Base-by-base conservation (phyloP, 2,329 filamentous ascomycete species). In the Teratosphaeria viscida region DNA sequence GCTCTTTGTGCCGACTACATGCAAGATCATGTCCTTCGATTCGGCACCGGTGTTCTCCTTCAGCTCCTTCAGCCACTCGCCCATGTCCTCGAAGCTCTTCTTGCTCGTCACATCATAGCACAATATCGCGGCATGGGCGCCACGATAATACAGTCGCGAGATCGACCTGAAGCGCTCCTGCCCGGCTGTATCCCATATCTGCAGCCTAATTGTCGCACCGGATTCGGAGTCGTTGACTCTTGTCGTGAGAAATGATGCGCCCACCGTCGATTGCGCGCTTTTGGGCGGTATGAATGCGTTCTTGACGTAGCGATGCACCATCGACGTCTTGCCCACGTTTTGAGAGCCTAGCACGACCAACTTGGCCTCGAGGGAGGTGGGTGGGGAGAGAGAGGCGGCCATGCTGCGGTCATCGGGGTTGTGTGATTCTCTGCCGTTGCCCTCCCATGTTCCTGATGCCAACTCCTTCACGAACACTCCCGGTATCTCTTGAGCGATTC, bases 151-250 rank as follows among this genome's bases (percentile, higher is more conserved):
- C 58, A 99, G 84, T 59, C 92, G 87, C 10, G 90, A 95, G 70
- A 99, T 97, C 63, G 88, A 92, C 67, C 92, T 85, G 74, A 97
- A 99, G 59, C 92, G 85, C 78, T 99, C 92, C 72, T 99, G 92
- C 62, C 92, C 92, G 60, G 92, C 90, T 37, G 92, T 96, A 72
- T 96, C 92, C 92, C 92, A 96, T 66, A 96, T 95, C 71, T 96
- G 92, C 43, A 96, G 80, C n/a, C 92, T 85, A 39, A 96, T 90
- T 27, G 89, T 81, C 1, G 90, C 94, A 68, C 92, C 89, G 26
- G 87, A 89, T 72, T 96, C 89, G 62, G 84, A 85, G 75, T 96
- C 92, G 57, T 78, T 72, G 16, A 88, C 81, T 52, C 89, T 76
- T 62, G 88, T 84, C 32, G 88, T 85, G 53, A 91, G 74, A 63